Evolutionary conservation across 371 early-diverging fungal genomes (phyloP).

Genomic region (Mucor saturninus): DNA sequence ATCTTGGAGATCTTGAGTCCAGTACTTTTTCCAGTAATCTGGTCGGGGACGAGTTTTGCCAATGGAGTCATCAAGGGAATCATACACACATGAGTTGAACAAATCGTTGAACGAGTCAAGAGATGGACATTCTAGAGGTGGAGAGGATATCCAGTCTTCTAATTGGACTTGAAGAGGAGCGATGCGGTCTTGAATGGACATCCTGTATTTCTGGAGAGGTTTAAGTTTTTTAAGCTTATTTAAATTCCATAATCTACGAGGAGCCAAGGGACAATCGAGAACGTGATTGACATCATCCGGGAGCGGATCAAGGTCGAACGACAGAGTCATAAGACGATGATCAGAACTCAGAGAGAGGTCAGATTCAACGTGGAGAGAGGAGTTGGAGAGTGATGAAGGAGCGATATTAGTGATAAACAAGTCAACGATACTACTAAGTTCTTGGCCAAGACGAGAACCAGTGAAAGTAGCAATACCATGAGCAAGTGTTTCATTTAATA

Average conservation of each 20-base stretch:
- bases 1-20: constrained; percentile 11
- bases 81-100: constrained; percentile 10
- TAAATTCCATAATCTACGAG: constrained; percentile 18
- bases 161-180: constrained; percentile 4
- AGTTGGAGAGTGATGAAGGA: not conserved
- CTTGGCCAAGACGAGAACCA: not conserved
- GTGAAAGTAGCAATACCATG: not conserved
- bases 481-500: not conserved
- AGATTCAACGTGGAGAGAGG: not conserved
- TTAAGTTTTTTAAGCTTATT: constrained; percentile 8
- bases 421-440: not conserved
- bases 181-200: not conserved
- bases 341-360: constrained; percentile 6
- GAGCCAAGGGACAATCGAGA: not conserved
- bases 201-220: not conserved
- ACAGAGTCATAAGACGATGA: constrained; percentile 3
- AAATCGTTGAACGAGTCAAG: constrained; percentile 11
- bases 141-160: not conserved
- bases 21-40: constrained; percentile 20
- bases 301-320: not conserved
- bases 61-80: constrained; percentile 9
- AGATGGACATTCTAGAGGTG: constrained; percentile 1
- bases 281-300: not conserved
- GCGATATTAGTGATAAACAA: not conserved
- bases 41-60: constrained; percentile 6